These are phyloP conservation scores for Eruca vesicaria DNA, from an alignment of 441 rosid species.

Conservation along the genomic window DNA sequence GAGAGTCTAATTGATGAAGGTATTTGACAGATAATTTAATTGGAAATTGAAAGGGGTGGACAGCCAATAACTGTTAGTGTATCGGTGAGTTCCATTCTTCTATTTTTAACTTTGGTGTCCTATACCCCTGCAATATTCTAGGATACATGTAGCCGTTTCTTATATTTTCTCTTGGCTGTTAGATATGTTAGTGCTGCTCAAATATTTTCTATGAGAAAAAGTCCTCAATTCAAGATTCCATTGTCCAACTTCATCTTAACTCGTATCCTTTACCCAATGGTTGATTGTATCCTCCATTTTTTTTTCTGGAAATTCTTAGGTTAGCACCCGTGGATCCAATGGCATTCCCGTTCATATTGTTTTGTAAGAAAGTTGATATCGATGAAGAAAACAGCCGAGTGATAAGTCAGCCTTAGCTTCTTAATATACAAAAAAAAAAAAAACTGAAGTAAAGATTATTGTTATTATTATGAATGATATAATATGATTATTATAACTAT, in stretches of 20 bases:
- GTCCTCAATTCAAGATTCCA: too few species aligned
- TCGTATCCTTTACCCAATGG: too few species aligned
- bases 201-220: too few species aligned
- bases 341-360: conserved; percentile 76
- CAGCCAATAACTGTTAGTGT: conserved; percentile 57
- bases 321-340: conserved; percentile 74
- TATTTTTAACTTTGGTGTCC: neutral
- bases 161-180: conserved; percentile 9
- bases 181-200: too few species aligned
- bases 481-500: too few species aligned
- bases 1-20: conserved; percentile 84
- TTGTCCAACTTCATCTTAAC: too few species aligned
- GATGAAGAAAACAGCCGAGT: conserved; percentile 98
- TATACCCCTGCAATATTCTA: too few species aligned
- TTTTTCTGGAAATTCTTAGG: conserved; percentile 40
- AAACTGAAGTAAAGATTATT: too few species aligned
- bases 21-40: conserved; percentile 58
- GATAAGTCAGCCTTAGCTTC: too few species aligned
- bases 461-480: too few species aligned
- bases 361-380: conserved; percentile 94
- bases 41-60: conserved; percentile 95
- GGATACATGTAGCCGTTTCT: neutral
- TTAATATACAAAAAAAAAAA: too few species aligned
- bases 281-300: too few species aligned
- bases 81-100: conserved; percentile 55